phyloP scores from a whole-genome alignment of 1,284 basidiomycete genomes.

The Volvariella volvacea region DNA sequence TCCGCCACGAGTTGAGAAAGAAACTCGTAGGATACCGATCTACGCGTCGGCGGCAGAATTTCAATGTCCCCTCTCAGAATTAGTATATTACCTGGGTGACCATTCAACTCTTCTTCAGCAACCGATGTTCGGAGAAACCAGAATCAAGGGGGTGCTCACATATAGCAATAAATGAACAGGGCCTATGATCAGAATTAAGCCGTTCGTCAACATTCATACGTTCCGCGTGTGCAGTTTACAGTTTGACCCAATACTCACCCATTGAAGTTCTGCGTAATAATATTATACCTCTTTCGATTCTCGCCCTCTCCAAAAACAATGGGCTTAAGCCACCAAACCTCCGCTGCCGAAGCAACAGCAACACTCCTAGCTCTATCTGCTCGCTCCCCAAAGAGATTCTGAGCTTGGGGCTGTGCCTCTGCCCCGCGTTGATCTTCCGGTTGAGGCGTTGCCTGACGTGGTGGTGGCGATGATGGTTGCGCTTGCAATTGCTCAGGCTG shows the following conservation, averaged over 20 bases:
- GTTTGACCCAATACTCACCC: conserved; percentile 41
- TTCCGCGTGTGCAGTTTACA: too few species aligned
- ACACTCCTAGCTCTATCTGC: too few species aligned
- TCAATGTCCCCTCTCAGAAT: conserved; percentile 73
- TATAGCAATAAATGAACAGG: conserved; percentile 87
- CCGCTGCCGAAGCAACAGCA: conserved; percentile 33
- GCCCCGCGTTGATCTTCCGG: too few species aligned
- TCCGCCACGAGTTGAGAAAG: conserved; percentile 80
- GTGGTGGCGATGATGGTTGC: too few species aligned
- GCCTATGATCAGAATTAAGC: conserved; percentile 35
- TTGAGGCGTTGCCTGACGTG: too few species aligned
- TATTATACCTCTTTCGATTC: conserved; percentile 36
- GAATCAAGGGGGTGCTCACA: conserved; percentile 38
- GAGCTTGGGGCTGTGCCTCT: too few species aligned
- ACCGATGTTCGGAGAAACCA: conserved; percentile 11
- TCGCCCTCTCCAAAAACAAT: conserved; percentile 45
- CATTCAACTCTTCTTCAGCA: conserved; percentile 5
- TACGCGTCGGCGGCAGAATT: conserved; percentile 58
- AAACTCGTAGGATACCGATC: conserved; percentile 76
- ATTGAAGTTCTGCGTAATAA: conserved; percentile 81
- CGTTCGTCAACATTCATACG: conserved; percentile 3
- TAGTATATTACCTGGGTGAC: conserved; percentile 67
- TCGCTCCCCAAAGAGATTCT: too few species aligned
- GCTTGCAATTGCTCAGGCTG: too few species aligned
- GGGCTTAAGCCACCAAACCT: conserved; percentile 77